phyloP scores from a whole-genome alignment of 305 asterid species.

The Vinca major region DNA sequence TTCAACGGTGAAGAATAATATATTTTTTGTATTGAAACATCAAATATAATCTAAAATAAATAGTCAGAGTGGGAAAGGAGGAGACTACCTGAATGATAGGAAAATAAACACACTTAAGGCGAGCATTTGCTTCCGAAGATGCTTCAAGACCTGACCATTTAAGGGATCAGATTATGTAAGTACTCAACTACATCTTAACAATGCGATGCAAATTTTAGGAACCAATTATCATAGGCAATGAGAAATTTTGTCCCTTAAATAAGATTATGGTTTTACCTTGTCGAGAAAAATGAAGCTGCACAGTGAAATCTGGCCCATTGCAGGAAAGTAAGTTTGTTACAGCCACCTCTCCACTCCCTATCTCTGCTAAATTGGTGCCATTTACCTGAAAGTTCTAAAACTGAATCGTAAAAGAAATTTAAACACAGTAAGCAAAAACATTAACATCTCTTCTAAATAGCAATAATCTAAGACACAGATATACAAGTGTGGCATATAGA shows the following conservation, averaged over 20 bases:
- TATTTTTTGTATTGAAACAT: background rate
- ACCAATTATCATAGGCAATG: background rate
- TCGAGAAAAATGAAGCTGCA: constrained; percentile 36
- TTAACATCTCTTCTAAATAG: too few species aligned
- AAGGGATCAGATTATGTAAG: constrained; percentile 16
- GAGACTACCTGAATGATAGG: constrained; percentile 48
- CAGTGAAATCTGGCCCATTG: constrained; percentile 48
- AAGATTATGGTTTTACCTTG: constrained; percentile 24
- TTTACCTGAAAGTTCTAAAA: constrained; percentile 42
- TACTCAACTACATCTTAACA: background rate
- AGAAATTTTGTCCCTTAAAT: background rate
- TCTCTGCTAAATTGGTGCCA: constrained; percentile 40
- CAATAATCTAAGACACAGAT: background rate
- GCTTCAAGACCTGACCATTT: constrained; percentile 30
- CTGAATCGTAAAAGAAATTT: too few species aligned
- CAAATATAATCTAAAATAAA: too few species aligned
- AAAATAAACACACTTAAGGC: constrained; percentile 63
- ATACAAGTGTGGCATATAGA: background rate
- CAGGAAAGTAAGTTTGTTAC: constrained; percentile 53
- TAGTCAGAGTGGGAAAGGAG: background rate
- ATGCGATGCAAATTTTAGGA: background rate
- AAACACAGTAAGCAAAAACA: too few species aligned
- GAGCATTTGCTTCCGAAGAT: constrained; percentile 54
- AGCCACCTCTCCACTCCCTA: constrained; percentile 62
- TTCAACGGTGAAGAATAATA: constrained; percentile 14